These are phyloP conservation scores for Striga hermonthica DNA, from an alignment of 305 asterid genomes.

Conservation along the genomic window DNA sequence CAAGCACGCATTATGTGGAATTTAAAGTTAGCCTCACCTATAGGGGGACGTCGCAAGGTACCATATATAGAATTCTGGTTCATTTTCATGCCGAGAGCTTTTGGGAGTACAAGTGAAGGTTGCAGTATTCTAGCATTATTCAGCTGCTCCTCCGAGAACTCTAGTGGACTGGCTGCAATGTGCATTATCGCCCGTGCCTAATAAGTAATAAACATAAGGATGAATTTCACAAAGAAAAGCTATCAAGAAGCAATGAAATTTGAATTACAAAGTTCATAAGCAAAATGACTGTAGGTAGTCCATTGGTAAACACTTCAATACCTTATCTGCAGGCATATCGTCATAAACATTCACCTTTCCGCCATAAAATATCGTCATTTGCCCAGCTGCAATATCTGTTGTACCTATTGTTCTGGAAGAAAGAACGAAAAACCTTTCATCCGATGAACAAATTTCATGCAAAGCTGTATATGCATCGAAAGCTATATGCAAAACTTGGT, in stretches of 20 bases:
- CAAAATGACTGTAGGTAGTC: conserved; percentile 8
- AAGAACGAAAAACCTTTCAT: conserved; percentile 16
- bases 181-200: conserved; percentile 61
- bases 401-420: conserved; percentile 37
- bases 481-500: neutral
- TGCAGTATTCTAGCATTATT: conserved; percentile 37
- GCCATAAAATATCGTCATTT: conserved; percentile 67
- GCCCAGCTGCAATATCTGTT: conserved; percentile 43
- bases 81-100: conserved; percentile 33
- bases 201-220: conserved; percentile 26
- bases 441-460: neutral
- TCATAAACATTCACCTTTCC: conserved; percentile 69
- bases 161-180: conserved; percentile 55
- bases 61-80: conserved; percentile 37
- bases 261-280: neutral
- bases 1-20: neutral
- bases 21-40: conserved; percentile 38
- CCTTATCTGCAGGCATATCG: conserved; percentile 61
- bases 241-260: neutral
- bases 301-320: conserved; percentile 28
- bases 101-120: conserved; percentile 40
- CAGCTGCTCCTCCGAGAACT: conserved; percentile 43
- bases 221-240: neutral
- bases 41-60: conserved; percentile 42
- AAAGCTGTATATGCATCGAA: conserved; percentile 23